Evolutionary conservation across 495 filamentous ascomycete genomes (phyloP), one percentile per base, ranked within the genome.

Genomic region (Hypoxylon fragiforme): DNA sequence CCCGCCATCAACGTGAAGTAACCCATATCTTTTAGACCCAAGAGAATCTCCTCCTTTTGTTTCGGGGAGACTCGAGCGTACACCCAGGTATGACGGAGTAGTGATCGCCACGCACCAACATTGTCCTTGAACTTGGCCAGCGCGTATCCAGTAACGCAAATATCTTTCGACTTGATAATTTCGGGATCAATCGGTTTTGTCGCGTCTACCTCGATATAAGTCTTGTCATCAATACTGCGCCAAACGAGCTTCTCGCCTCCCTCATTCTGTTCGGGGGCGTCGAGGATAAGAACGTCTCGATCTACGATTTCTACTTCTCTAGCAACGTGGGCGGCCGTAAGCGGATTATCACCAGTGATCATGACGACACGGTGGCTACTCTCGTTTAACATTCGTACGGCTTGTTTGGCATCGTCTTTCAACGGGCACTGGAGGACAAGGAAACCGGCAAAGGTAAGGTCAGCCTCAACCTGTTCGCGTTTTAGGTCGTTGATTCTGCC

Each of bases 1-100:
- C 94, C 94, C 57, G 92, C 96, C 94, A 99, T 99, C 62, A 97
- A 81, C 12, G 94, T 99, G 24, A 92, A 95, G 75, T 99, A 99
- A 26, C 94, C 94, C 70, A 87, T 86, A 69, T 95, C 92, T 74
- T 96, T 97, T 31, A 99, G 80, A 9, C 92, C 94, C 20, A 96
- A 81, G 28, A 99, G 82, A 67, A 99, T 99, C 44, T 97, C 95
- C 73, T 97, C 94, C 75, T 99, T 99, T 63, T 99, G 94, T 78
- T 95, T 96, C 12, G 94, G 94, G 7, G 94, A 97, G 26, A 99
- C 94, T 60, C 94, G 88, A 60, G 94, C 95, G 66, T 99, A 99
- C 7, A 97, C 94, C 94, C 95, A 97, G 26, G 92, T 87, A 66
- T 97, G 83, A 20, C 90, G 85, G 1, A 97, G 78, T 30, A 99